Base-by-base conservation (phyloP, 2,329 filamentous ascomycete species). In the Trichoderma lentiforme region DNA sequence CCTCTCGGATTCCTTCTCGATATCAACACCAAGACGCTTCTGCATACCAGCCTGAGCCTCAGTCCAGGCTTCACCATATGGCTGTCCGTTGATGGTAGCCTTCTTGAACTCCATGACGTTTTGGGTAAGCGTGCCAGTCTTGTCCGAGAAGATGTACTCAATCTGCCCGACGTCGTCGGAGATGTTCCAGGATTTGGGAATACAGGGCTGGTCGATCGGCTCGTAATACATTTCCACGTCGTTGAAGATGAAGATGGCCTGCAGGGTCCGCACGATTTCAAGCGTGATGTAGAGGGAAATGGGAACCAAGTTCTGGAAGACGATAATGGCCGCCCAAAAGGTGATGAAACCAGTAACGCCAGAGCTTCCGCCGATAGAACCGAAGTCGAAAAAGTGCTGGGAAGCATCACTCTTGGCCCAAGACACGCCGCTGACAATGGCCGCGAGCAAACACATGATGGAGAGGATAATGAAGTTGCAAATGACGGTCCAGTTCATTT, bases 101-200 rank as follows among this genome's bases (percentile, higher is more conserved):
- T 99, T 99, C 82, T 98, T 99, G 88, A 98, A 99, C 81, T 99
- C 97, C 96, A 99, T 98, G 86, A 95, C 92, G 79, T 98, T 98
- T 83, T 96, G 97, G 6, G 95, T 98, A 76, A 98, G 84, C 1
- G 95, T 98, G 30, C 95, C 95, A 0, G 95, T 98, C 85, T 98
- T 98, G 85, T 98, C 95, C 0, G 95, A 98, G 82, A 99, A 99
- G 76, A 99, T 97, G 84, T 98, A 99, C 82, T 98, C 96, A 74
- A 99, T 97, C 82, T 99, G 96, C 14, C 96, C 96, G 61, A 99
- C 87, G 77, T 99, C 97, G 79, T 99, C 96, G 1, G 95, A 98
- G 65, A 99, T 98, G 80, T 98, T 99, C 96, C 96, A 99, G 0
- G 95, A 94, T 79, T 98, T 98, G 6, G 97, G 96, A 12, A 97